Base-by-base conservation (phyloP, 352 stramenopile species). In the Pythium aphanidermatum region DNA sequence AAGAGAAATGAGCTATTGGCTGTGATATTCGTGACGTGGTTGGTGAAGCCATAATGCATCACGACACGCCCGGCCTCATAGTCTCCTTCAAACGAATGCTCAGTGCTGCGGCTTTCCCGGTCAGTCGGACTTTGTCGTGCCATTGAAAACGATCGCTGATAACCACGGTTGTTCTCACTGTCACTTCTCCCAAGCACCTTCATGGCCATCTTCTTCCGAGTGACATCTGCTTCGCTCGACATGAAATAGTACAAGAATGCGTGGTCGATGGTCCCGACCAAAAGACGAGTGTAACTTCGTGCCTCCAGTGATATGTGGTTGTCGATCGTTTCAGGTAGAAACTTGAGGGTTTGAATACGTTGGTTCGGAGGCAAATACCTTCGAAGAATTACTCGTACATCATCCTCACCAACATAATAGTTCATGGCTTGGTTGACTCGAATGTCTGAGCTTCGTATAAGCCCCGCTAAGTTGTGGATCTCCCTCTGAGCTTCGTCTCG, bases 1-100 rank as follows among this genome's bases (percentile, higher is more conserved):
- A 93, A 93, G 19, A 93, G 58, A 37, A 91, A 93, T 10, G 78
- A 91, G 45, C 81, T 93, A 49, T 93, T 93, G 25, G 81, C 81
- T 0, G 77, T 71, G 43, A 93, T 80, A 27, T 54, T 75, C 2
- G 67, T 68, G 21, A 88, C 73, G 0, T 65, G 60, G 3, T 70
- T 77, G 20, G 70, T 69, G 55, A 93, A 91, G 14, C 55, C 70
- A 51, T 93, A 93, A 49, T 90, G 74, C 70, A 91, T 87, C n/a
- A 91, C 74, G 6, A 93, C 79, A 30, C 77, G 78, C 5, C 75
- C 68, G 5, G 78, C 89, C 26, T 51, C 59, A 16, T 45, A 21
- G 14, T 65, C 29, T 30, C 48, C 37, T 37, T 60, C 51, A 49
- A 82, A 83, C 2, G 60, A 65, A n/a, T n/a, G n/a, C n/a, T n/a